A percentile compares a stretch with the other conserved stretches of the same genome.
These are phyloP conservation scores for Atalantia buxifolia DNA, from an alignment of 345 rosid species.

Conservation along the genomic window DNA sequence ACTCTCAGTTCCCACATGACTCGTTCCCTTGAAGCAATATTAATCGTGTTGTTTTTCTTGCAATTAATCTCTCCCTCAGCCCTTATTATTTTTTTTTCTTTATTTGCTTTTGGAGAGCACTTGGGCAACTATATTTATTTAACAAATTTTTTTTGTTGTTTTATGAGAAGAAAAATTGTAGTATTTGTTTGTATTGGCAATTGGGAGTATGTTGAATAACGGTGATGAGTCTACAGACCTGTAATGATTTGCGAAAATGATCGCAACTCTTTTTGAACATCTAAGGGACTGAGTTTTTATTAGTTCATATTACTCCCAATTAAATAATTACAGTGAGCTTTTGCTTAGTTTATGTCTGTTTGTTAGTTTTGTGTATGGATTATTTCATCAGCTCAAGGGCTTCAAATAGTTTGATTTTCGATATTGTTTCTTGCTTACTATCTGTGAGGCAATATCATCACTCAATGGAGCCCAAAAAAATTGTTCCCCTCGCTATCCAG, in stretches of 20 bases:
- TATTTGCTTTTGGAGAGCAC: slow-evolving; percentile 21
- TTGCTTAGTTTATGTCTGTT: too few relatives aligned
- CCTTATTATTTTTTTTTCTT: not conserved
- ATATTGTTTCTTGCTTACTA: not conserved
- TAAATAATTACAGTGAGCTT: too few relatives aligned
- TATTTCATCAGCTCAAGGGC: not conserved
- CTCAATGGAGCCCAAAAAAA: slow-evolving; percentile 25
- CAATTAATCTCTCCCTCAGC: not conserved
- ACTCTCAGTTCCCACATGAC: slow-evolving; percentile 56
- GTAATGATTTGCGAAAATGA: slow-evolving; percentile 89
- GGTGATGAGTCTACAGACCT: slow-evolving; percentile 91
- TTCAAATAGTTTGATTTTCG: not conserved
- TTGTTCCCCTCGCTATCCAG: slow-evolving; percentile 68
- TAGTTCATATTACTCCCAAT: not conserved
- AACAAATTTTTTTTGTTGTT: too few relatives aligned
- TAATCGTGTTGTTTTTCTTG: slow-evolving; percentile 44
- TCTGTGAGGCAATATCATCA: not conserved
- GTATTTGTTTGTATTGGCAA: too few relatives aligned
- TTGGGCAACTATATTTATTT: slow-evolving; percentile 43
- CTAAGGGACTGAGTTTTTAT: slow-evolving; percentile 86
- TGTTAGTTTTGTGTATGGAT: too few relatives aligned
- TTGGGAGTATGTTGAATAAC: slow-evolving; percentile 13
- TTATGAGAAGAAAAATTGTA: too few relatives aligned
- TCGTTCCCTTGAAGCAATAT: slow-evolving; percentile 93
- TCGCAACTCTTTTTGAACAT: slow-evolving; percentile 74